These are phyloP conservation scores for Nitzschia inconspicua DNA, from an alignment of 108 stramenopile genomes.

Conservation along the genomic window DNA sequence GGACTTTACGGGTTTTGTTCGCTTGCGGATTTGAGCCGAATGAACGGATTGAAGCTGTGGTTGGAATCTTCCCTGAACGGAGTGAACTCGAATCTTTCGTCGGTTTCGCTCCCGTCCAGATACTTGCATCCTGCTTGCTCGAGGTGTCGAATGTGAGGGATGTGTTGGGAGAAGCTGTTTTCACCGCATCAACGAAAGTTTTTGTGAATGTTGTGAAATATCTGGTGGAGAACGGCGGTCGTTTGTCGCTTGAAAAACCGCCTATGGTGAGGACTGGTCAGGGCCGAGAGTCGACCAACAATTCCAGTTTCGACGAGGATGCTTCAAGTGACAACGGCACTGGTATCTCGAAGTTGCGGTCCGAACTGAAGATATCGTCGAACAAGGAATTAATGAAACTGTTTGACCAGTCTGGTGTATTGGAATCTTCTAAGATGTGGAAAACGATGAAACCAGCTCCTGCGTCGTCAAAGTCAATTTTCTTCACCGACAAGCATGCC, in stretches of 20 bases:
- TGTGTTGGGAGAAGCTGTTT: constrained; percentile 13
- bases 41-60: constrained; percentile 57
- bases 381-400: constrained; percentile 42
- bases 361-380: constrained; percentile 38
- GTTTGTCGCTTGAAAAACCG: constrained; percentile 54
- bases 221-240: constrained; percentile 54
- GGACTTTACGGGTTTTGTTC: constrained; percentile 47
- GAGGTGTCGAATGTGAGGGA: constrained; percentile 26
- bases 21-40: constrained; percentile 75
- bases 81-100: constrained; percentile 37
- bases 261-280: constrained; percentile 35
- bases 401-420: constrained; percentile 45
- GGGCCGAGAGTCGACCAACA: constrained; percentile 2
- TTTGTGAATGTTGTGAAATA: constrained; percentile 39
- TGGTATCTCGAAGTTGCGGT: constrained; percentile 11
- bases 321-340: background rate
- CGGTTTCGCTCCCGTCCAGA: constrained; percentile 81
- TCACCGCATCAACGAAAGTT: constrained; percentile 19
- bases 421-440: constrained; percentile 38
- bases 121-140: constrained; percentile 47
- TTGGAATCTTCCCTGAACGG: constrained; percentile 24
- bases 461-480: constrained; percentile 2
- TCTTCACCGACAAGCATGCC: constrained; percentile 24
- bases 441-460: constrained; percentile 10
- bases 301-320: background rate